These are phyloP conservation scores for Biscogniauxia marginata DNA, from an alignment of 2,329 filamentous ascomycete genomes.

Conservation along the genomic window DNA sequence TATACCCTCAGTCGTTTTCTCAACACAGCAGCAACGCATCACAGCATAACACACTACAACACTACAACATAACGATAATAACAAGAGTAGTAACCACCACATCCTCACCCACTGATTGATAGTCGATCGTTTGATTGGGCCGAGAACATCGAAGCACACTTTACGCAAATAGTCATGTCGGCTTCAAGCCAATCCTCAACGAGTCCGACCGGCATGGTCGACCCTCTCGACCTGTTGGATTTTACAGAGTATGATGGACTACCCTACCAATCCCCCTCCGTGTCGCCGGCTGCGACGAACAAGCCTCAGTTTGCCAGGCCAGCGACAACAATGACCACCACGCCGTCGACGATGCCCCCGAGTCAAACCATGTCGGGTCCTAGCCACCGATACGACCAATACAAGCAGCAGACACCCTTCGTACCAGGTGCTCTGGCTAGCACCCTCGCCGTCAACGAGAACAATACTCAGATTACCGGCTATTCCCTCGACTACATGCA, in stretches of 20 bases:
- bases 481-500: conserved; percentile 56
- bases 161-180: conserved; percentile 6
- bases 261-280: conserved; percentile 59
- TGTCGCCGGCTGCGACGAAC: conserved; percentile 53
- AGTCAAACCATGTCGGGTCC: conserved; percentile 69
- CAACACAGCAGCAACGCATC: no score
- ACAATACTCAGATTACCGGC: conserved; percentile 50
- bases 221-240: conserved; percentile 59
- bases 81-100: not conserved
- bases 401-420: conserved; percentile 93
- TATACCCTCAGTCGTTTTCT: not conserved
- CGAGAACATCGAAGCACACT: not conserved
- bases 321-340: conserved; percentile 50
- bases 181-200: conserved; percentile 24
- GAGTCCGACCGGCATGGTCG: conserved; percentile 35
- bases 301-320: conserved; percentile 55
- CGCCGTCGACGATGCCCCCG: conserved; percentile 53
- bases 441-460: conserved; percentile 74
- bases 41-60: not conserved
- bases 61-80: not conserved
- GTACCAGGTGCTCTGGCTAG: conserved; percentile 79
- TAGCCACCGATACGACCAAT: conserved; percentile 92
- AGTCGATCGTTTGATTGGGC: not conserved
- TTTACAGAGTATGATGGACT: conserved; percentile 62
- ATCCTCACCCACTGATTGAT: not conserved